A percentile compares a stretch with the other conserved stretches of the same genome.
phyloP scores from a whole-genome alignment of 2,329 filamentous ascomycete species.

The Metarhizium robertsii region DNA sequence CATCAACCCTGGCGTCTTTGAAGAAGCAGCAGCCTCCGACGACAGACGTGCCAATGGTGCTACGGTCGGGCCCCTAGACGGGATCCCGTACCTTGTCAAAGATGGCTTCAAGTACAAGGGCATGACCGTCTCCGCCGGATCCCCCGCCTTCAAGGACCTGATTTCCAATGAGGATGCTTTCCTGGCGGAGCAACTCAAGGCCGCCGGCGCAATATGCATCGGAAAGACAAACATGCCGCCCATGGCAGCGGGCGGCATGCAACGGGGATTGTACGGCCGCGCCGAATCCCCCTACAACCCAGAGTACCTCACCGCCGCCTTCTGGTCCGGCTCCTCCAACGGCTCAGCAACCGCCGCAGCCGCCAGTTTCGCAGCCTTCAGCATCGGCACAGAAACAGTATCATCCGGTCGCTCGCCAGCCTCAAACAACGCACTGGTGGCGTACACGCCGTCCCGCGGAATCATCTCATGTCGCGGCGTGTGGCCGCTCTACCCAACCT shows the following conservation, averaged over 20 bases:
- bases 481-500: conserved; percentile 44
- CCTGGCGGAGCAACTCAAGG: not conserved
- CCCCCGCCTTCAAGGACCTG: not conserved
- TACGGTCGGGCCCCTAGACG: not conserved
- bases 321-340: conserved; percentile 46
- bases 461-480: conserved; percentile 39
- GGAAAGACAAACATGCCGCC: conserved; percentile 17
- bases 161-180: not conserved
- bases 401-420: conserved; percentile 44
- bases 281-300: conserved; percentile 45
- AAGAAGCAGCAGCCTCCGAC: not conserved
- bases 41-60: not conserved
- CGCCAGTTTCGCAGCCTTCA: conserved; percentile 40
- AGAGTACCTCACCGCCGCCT: conserved; percentile 42
- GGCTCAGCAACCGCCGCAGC: conserved; percentile 40
- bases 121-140: not conserved
- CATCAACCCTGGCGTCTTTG: not conserved
- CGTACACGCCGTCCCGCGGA: conserved; percentile 44
- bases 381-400: conserved; percentile 43
- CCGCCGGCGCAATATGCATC: not conserved
- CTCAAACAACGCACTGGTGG: conserved; percentile 42
- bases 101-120: not conserved
- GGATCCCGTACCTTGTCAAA: not conserved
- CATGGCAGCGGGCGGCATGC: conserved; percentile 48
- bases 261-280: conserved; percentile 42